Conservation (phyloP, 2,329 filamentous ascomycete genomes). For the Monilinia polystroma region DNA sequence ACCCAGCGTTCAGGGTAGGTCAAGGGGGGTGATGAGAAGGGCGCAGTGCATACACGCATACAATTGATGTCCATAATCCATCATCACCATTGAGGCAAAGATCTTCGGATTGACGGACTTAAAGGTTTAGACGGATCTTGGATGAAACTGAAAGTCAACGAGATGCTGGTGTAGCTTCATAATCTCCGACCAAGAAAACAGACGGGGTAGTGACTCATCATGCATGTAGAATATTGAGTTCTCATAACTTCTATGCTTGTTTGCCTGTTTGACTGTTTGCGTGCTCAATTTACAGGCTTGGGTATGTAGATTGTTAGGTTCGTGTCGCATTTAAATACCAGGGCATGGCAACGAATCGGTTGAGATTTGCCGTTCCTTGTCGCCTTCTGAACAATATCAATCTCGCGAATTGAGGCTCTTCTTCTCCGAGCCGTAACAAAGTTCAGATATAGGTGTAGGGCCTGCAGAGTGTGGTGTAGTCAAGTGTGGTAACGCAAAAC, state of each 20-base stretch:
- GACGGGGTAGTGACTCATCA: slow-evolving; percentile 11
- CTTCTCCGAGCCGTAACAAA: background rate
- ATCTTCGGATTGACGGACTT: slow-evolving; percentile 3
- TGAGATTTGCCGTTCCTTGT: slow-evolving; percentile 5
- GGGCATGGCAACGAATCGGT: background rate
- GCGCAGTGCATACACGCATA: slow-evolving; percentile 15
- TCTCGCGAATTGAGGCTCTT: slow-evolving; percentile 5
- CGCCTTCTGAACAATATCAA: background rate
- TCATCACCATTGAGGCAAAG: background rate
- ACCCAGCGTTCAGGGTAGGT: slow-evolving; percentile 16
- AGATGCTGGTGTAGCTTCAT: slow-evolving; percentile 1
- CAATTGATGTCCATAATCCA: background rate
- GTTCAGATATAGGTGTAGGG: background rate
- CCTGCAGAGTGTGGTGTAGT: background rate
- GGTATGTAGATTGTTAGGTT: slow-evolving; percentile 1
- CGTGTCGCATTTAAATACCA: background rate
- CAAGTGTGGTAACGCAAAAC: slow-evolving; percentile 11
- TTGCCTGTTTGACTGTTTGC: background rate
- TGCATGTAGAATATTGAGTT: slow-evolving; percentile 14
- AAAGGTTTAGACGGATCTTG: background rate
- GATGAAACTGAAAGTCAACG: background rate
- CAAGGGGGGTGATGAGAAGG: slow-evolving; percentile 7
- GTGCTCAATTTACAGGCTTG: background rate
- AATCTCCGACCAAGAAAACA: background rate
- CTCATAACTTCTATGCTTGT: background rate